These are phyloP conservation scores for Russula earlei DNA, from an alignment of 768 basidiomycete genomes.

Conservation along the genomic window DNA sequence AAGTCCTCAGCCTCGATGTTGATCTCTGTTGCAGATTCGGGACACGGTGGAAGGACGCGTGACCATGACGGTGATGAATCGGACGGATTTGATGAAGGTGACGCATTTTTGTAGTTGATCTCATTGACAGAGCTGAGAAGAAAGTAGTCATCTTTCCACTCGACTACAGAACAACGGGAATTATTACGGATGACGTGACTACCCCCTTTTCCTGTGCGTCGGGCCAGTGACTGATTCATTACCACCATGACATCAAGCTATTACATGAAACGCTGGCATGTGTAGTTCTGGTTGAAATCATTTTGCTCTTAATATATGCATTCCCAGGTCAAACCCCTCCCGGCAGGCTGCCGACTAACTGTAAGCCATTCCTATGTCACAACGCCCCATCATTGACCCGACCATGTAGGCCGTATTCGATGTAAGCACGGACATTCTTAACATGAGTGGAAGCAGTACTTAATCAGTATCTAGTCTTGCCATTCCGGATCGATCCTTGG, in stretches of 20 bases:
- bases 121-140: background rate
- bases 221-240: background rate
- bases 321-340: constrained; percentile 45
- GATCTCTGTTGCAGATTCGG: constrained; percentile 54
- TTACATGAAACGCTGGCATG: constrained; percentile 74
- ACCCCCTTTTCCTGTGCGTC: background rate
- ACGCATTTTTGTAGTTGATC: background rate
- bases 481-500: constrained; percentile 87
- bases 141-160: constrained; percentile 76
- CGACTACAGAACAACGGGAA: constrained; percentile 52
- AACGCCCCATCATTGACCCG: background rate
- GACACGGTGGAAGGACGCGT: constrained; percentile 87
- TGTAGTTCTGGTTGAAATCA: background rate
- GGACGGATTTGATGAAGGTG: constrained; percentile 79
- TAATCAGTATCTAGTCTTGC: constrained; percentile 45
- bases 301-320: background rate
- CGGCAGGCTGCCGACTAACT: constrained; percentile 82
- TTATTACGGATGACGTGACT: constrained; percentile 86
- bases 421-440: constrained; percentile 14
- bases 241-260: constrained; percentile 31
- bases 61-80: constrained; percentile 77
- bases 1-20: background rate
- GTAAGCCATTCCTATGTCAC: constrained; percentile 33
- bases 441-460: background rate
- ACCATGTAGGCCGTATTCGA: constrained; percentile 25